Base-by-base conservation (phyloP, 202 grass and related monocot genomes). In the Bolboschoenoplectus hybrid region DNA sequence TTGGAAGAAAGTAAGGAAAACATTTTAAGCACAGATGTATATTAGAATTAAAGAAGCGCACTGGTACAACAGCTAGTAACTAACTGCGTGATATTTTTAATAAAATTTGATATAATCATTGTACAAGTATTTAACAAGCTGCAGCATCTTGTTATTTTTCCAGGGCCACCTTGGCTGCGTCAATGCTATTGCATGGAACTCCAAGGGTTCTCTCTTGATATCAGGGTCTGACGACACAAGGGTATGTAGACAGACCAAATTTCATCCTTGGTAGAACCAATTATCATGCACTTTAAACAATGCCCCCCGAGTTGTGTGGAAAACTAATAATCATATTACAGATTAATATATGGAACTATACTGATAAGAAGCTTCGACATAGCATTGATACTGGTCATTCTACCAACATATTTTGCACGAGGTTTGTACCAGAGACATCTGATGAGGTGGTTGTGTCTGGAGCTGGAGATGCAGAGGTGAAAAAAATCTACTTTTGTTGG, bases 151-250 rank as follows among this genome's bases (percentile, higher is more conserved):
- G 7, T 56, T 80, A 36, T 50, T 64, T 34, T 89, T 63, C 83
- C 89, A 99, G 97, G 97, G 93, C 5, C 97, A 99, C 39, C 46
- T 41, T 71, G 93, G 93, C 77, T 99, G 97, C 16, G 97, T 99
- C 43, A 99, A 99, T 89, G 88, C 93, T 82, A 93, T 99, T 39
- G 86, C 93, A 7, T 99, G 97, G 97, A 99, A 94, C 80, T 89
- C 93, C 63, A 97, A 74, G 68, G 97, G 97, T 84, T 97, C 97
- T 35, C 92, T 99, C 91, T 88, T 99, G 46, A 67, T 99, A 86
- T 99, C 93, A 68, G 97, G 97, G 85, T 99, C 97, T 84, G 93
- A 99, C 84, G 93, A 99, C 82, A 99, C 93, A 76, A 99, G 83
- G 85, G 97, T 99, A 79, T 88, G 56, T 80, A 34, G 84, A 69